Percentiles rank a stretch among this genome's conserved stretches.
These are phyloP conservation scores for Chalciporus piperatus DNA, from an alignment of 768 basidiomycete genomes.

Conservation along the genomic window DNA sequence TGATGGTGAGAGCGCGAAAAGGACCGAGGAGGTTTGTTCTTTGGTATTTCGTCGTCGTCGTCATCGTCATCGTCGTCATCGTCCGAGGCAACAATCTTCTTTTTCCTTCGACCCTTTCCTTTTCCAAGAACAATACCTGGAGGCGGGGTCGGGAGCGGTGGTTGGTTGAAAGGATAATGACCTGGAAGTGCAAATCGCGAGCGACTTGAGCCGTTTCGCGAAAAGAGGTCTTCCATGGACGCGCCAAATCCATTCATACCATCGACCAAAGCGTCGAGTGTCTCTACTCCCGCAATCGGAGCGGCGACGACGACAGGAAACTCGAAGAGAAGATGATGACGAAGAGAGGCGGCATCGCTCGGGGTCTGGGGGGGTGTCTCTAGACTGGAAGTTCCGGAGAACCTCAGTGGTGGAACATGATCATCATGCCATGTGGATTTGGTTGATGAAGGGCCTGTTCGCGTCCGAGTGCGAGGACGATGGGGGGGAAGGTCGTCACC, in stretches of 20 bases:
- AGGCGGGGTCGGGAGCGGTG: slow-evolving; percentile 80
- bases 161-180: slow-evolving; percentile 77
- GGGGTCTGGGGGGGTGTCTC: slow-evolving; percentile 77
- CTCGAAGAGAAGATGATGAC: slow-evolving; percentile 33
- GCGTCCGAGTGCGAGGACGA: slow-evolving; percentile 50
- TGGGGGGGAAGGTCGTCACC: slow-evolving; percentile 33
- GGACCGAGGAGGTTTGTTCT: slow-evolving; percentile 16
- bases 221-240: slow-evolving; percentile 53
- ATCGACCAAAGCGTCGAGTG: slow-evolving; percentile 85
- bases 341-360: slow-evolving; percentile 38
- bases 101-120: slow-evolving; percentile 31
- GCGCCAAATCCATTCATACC: slow-evolving; percentile 84
- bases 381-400: slow-evolving; percentile 70
- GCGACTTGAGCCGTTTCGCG: slow-evolving; percentile 42
- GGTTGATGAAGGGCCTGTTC: slow-evolving; percentile 53
- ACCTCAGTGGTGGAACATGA: slow-evolving; percentile 50
- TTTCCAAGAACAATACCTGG: slow-evolving; percentile 72
- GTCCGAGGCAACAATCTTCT: slow-evolving; percentile 42
- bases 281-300: slow-evolving; percentile 75
- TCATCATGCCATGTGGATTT: slow-evolving; percentile 43
- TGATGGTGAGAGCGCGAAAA: slow-evolving; percentile 21
- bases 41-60: slow-evolving; percentile 9
- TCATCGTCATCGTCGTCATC: slow-evolving; percentile 50
- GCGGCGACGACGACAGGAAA: slow-evolving; percentile 73
- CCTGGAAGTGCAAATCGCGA: slow-evolving; percentile 55